Evolutionary conservation across 257 asterid species (phyloP), one percentile per base, ranked within the genome.

Genomic region (Rubia yunnanensis): DNA sequence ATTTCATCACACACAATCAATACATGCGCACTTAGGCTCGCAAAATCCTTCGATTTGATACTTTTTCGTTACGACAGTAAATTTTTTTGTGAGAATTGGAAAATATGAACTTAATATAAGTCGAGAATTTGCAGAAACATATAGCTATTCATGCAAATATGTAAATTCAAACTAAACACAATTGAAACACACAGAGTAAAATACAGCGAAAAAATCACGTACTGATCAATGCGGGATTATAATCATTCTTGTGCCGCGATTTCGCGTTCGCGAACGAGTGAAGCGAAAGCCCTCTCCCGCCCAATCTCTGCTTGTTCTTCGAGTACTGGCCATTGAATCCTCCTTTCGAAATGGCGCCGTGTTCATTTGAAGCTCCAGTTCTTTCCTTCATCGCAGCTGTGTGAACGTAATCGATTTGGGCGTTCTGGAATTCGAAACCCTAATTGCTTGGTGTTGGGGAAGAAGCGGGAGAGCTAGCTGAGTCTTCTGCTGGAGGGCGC

Each of bases 161-260:
- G 10, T 18, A 5, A 22, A 55, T 22, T 7, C 10, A 23, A 53
- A 50, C 27, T 13, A 56, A 17, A 54, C 44, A 60, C 4, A 38
- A 15, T 60, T 3, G 44, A 6, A 17, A n/a, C 48, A 31, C 58
- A 30, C 13, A 48, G 41, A 0, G 4, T 27, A 2, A 18, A 15
- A 18, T 3, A 32, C 24, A 31, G 5, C 38, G 0, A 54, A 62
- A 31, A 41, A 72, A 24, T 46, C 23, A 56, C 75, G 7, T 78
- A 89, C 99, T 87, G 80, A 92, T 88, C 17, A 92, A 9, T 24
- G 97, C 72, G 75, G 99, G 99, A 64, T 87, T 92, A 64, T 82
- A 89, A 10, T 72, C 60, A 32, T 70, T 34, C 23, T 7, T 78
- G 41, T 71, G 77, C 75, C 80, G 80, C 6, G 85, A 78, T 77